phyloP scores from a whole-genome alignment of 176 grass and related monocot species.

The Oryza brachyantha region DNA sequence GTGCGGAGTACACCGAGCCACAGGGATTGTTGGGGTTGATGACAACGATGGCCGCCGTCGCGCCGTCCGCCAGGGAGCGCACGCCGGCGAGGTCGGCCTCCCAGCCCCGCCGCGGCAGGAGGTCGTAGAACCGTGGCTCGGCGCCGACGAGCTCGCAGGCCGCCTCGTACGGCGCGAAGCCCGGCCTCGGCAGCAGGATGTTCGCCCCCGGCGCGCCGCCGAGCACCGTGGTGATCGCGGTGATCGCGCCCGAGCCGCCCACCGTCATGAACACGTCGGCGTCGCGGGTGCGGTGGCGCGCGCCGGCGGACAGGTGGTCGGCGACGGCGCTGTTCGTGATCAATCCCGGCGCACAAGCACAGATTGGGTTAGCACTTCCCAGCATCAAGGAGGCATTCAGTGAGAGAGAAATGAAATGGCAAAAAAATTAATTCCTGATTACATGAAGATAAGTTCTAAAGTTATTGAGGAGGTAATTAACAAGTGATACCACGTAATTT shows the following conservation, averaged over 20 bases:
- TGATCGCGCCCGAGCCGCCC: slow-evolving; percentile 69
- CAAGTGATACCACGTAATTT: no score
- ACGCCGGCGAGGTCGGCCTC: slow-evolving; percentile 58
- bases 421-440: no score
- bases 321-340: slow-evolving; percentile 57
- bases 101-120: slow-evolving; percentile 53
- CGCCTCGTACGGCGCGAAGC: slow-evolving; percentile 73
- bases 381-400: neutral
- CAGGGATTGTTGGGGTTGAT: slow-evolving; percentile 96
- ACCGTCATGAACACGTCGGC: slow-evolving; percentile 63
- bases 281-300: slow-evolving; percentile 43
- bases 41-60: slow-evolving; percentile 68
- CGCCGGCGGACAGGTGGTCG: slow-evolving; percentile 48
- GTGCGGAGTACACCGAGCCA: slow-evolving; percentile 50
- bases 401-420: no score
- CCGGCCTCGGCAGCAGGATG: slow-evolving; percentile 73
- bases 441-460: no score
- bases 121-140: slow-evolving; percentile 73
- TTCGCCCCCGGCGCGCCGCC: slow-evolving; percentile 45
- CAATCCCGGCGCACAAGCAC: neutral
- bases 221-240: slow-evolving; percentile 56
- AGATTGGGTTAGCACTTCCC: neutral
- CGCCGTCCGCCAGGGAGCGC: slow-evolving; percentile 27
- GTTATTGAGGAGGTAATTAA: no score
- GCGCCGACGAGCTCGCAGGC: slow-evolving; percentile 68